Base-by-base conservation (phyloP, 345 rosid species). In the Melastoma malabathricum region DNA sequence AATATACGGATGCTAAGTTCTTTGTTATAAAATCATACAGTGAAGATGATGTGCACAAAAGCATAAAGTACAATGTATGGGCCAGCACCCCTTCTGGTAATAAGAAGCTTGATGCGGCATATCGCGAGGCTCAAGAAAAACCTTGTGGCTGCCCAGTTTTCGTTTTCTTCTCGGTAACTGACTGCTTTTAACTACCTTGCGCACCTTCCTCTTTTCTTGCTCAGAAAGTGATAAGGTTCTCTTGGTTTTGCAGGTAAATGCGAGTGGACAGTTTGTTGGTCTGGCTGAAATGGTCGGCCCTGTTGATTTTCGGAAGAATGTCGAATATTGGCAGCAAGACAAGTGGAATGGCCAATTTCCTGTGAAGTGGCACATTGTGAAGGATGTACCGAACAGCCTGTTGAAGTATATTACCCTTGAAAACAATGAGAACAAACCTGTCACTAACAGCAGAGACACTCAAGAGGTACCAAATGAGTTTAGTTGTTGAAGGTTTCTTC, bases 301-400 rank as follows among this genome's bases (percentile, higher is more conserved):
- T 22, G 89, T 87, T 52, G 94, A 87, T 68, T 87, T 87, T 41
- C 64, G 75, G 65, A 84, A 75, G 72, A 87, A 72, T 50, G 79
- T 79, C 43, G 89, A 84, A 48, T 84, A 79, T 72, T 87, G 94
- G 96, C 85, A 81, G 66, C 94, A 84, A 58, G 83, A 87, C 73
- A 81, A 86, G 72, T 87, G 96, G 96, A 63, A 80, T 62, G 94
- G 96, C 48, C 82, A 79, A 62, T 83, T 87, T 69, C 86, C 87
- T 5, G 84, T 87, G 59, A 75, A 67, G 72, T 87, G 96, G 96
- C 82, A 75, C 62, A 61, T 87, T 18, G 77, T 84, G 45, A 87
- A 84, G 68, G 94, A 84, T 69, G 85, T 84, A 16, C 96, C 94
- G n/a, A 87, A 84, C 66, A 79, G 77, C 62, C 75, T 65, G 58